phyloP scores from a whole-genome alignment of 2,329 filamentous ascomycete genomes.

The Calonectria montana region DNA sequence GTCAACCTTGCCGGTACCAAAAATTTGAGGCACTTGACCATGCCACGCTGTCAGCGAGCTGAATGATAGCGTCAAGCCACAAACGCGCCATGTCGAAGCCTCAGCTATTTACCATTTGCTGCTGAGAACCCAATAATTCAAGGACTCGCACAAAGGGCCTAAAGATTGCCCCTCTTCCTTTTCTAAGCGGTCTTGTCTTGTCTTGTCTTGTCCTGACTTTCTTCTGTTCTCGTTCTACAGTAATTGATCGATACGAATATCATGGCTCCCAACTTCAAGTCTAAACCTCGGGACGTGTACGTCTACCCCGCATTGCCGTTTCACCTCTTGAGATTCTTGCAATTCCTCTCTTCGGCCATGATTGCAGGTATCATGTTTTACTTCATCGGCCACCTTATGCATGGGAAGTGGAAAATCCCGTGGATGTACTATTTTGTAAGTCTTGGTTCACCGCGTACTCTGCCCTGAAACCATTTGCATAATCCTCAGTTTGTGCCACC shows the following conservation, averaged over 20 bases:
- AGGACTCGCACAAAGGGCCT: background rate
- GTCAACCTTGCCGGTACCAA: background rate
- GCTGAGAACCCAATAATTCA: background rate
- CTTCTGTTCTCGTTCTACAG: no score
- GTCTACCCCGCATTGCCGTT: background rate
- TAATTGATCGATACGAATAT: background rate
- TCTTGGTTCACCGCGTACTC: background rate
- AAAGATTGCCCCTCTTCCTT: background rate
- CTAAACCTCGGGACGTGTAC: background rate
- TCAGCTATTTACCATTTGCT: background rate
- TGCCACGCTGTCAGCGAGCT: background rate
- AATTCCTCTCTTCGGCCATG: background rate
- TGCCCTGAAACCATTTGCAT: no score
- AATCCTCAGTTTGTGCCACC: no score
- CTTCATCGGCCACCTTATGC: background rate
- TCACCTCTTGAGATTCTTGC: background rate
- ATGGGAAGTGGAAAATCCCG: background rate
- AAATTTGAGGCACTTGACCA: background rate
- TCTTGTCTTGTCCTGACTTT: background rate
- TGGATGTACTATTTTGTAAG: constrained; percentile 8
- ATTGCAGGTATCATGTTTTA: constrained; percentile 1
- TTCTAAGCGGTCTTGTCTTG: no score
- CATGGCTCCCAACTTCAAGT: background rate
- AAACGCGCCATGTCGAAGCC: background rate
- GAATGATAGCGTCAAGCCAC: background rate